Evolutionary conservation across 2,329 filamentous ascomycete species (phyloP).

Genomic region (Hypoxylon sp.): DNA sequence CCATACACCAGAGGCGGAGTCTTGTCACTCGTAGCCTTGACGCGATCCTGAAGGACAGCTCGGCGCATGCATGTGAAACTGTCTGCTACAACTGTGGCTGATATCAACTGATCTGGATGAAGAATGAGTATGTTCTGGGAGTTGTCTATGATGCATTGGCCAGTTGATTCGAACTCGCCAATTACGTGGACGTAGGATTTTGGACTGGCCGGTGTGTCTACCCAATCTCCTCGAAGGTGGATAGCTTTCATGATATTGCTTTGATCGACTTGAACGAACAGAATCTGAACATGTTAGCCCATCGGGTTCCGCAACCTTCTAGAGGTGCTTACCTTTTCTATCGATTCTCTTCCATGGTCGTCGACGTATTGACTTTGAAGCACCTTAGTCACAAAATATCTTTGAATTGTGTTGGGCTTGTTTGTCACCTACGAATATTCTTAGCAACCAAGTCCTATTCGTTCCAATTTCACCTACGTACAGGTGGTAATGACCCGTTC

Average conservation of each 20-base stretch:
- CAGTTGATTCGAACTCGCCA: constrained; percentile 76
- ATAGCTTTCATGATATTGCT: constrained; percentile 75
- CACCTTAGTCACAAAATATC: constrained; percentile 84
- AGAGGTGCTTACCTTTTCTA: constrained; percentile 75
- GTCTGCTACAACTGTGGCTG: constrained; percentile 94
- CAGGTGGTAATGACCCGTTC: constrained; percentile 58
- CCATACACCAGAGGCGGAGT: constrained; percentile 89
- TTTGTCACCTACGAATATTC: constrained; percentile 72
- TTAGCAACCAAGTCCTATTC: constrained; percentile 67
- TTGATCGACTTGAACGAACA: constrained; percentile 85
- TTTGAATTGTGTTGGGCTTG: constrained; percentile 82
- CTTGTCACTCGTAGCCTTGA: constrained; percentile 88
- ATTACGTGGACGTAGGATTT: constrained; percentile 89
- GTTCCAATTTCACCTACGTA: constrained; percentile 62
- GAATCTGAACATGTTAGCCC: constrained; percentile 66
- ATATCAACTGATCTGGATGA: constrained; percentile 95
- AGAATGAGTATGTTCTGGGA: constrained; percentile 86
- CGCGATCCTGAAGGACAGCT: constrained; percentile 92
- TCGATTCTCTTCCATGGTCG: constrained; percentile 67
- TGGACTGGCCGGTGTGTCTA: constrained; percentile 79
- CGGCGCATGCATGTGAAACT: constrained; percentile 92
- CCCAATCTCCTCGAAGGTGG: constrained; percentile 86
- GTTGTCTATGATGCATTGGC: constrained; percentile 86
- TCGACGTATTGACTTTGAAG: constrained; percentile 76
- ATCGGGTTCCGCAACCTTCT: constrained; percentile 1